phyloP scores from a whole-genome alignment of 2,329 filamentous ascomycete genomes.

The Epichloe amarillans region DNA sequence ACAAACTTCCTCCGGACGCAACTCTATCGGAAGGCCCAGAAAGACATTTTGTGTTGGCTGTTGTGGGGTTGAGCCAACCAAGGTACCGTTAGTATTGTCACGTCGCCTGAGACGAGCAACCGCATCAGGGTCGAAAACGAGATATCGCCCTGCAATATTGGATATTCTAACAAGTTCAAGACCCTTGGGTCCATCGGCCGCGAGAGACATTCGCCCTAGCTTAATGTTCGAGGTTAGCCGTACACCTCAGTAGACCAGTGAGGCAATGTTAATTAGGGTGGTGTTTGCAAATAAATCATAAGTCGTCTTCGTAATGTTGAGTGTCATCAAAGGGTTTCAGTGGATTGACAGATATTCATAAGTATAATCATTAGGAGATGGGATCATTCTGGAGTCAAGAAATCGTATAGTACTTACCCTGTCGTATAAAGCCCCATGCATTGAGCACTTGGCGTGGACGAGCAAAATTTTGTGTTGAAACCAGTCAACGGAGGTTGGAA shows the following conservation, averaged over 20 bases:
- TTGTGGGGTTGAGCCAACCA: slow-evolving; percentile 81
- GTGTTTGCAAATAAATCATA: slow-evolving; percentile 17
- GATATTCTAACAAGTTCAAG: slow-evolving; percentile 60
- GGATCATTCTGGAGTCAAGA: background rate
- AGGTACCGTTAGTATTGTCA: slow-evolving; percentile 73
- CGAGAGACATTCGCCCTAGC: background rate
- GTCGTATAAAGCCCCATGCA: background rate
- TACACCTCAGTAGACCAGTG: background rate
- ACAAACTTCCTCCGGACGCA: slow-evolving; percentile 81
- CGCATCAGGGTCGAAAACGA: slow-evolving; percentile 77
- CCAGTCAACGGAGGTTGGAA: background rate
- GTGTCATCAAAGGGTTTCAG: slow-evolving; percentile 36
- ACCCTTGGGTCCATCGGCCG: background rate
- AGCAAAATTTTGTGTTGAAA: background rate
- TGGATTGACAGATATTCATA: slow-evolving; percentile 47
- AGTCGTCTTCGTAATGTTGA: slow-evolving; percentile 32
- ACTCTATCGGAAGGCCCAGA: slow-evolving; percentile 72
- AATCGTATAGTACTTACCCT: background rate
- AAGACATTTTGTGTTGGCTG: slow-evolving; percentile 93
- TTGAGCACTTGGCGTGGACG: background rate
- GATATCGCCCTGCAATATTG: slow-evolving; percentile 64
- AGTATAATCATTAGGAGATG: slow-evolving; percentile 31
- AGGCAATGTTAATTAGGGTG: background rate
- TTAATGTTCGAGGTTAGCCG: background rate
- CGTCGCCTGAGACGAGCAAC: slow-evolving; percentile 65